A percentile compares a stretch with the other conserved stretches of the same genome.
These are phyloP conservation scores for Coemansia sp. DNA, from an alignment of 192 early-diverging fungal species.

Conservation along the genomic window DNA sequence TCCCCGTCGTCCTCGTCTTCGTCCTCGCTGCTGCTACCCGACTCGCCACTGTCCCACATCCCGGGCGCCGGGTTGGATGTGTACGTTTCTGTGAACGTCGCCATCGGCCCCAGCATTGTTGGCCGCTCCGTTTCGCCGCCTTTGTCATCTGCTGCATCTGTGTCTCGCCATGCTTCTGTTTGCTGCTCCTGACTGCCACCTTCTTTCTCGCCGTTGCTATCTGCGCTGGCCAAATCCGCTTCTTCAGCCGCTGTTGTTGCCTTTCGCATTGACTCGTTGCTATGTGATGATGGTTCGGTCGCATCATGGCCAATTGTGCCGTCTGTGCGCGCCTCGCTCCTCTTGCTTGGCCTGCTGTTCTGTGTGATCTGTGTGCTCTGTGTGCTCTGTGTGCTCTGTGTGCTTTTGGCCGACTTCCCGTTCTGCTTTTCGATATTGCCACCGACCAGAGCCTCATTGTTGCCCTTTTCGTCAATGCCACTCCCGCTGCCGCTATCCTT, in stretches of 20 bases:
- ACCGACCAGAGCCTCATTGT: neutral
- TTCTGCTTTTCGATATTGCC: neutral
- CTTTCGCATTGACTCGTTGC: neutral
- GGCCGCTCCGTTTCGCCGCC: constrained; percentile 3
- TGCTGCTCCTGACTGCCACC: neutral
- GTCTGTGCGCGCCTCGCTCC: neutral
- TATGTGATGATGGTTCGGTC: neutral
- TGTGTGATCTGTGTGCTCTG: neutral
- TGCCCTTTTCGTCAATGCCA: neutral
- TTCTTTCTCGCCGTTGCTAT: neutral
- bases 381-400: neutral
- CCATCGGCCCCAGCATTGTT: constrained; percentile 1
- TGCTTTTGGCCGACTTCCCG: neutral
- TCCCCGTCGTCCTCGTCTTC: neutral
- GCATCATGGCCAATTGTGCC: neutral
- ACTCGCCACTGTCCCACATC: constrained; percentile 23
- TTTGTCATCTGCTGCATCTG: neutral
- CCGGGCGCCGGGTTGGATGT: constrained; percentile 34
- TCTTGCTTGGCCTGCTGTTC: constrained; percentile 2
- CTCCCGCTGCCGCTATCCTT: neutral
- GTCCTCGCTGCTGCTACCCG: neutral
- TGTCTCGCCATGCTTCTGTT: neutral
- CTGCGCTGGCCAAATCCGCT: neutral
- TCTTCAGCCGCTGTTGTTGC: neutral
- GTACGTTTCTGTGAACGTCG: constrained; percentile 45